Conservation (phyloP, 345 rosid genomes). For the Euclidium syriacum region DNA sequence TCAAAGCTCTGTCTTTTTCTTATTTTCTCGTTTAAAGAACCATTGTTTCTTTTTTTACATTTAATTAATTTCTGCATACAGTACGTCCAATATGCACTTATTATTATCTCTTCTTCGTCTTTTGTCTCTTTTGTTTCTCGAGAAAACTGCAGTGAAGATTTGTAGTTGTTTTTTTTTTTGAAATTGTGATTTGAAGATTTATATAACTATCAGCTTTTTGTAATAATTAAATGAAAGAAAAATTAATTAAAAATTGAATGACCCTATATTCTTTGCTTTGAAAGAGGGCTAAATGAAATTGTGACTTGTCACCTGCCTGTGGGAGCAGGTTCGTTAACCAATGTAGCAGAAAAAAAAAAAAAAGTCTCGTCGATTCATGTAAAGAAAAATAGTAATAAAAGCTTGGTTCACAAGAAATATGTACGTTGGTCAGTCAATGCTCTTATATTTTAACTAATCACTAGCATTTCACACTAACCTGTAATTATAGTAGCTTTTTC, state of each 20-base stretch:
- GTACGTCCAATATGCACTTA: background rate
- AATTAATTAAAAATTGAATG: too few relatives aligned
- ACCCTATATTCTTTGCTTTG: slow-evolving; percentile 16
- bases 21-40: slow-evolving; percentile 24
- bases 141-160: too few relatives aligned
- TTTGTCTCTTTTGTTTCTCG: background rate
- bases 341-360: background rate
- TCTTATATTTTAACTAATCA: background rate
- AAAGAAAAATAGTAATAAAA: background rate
- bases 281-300: background rate
- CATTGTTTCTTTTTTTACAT: background rate
- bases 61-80: background rate
- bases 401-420: background rate
- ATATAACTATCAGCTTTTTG: background rate
- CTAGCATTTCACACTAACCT: too few relatives aligned
- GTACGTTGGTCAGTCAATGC: background rate
- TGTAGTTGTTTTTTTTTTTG: too few relatives aligned
- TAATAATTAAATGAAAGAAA: background rate
- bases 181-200: background rate
- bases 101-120: background rate
- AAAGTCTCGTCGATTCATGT: background rate
- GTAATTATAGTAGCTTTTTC: too few relatives aligned
- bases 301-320: background rate
- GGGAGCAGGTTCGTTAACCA: background rate
- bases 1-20: slow-evolving; percentile 20